phyloP scores from a whole-genome alignment of 768 basidiomycete genomes.

The Naganishia kalamii region DNA sequence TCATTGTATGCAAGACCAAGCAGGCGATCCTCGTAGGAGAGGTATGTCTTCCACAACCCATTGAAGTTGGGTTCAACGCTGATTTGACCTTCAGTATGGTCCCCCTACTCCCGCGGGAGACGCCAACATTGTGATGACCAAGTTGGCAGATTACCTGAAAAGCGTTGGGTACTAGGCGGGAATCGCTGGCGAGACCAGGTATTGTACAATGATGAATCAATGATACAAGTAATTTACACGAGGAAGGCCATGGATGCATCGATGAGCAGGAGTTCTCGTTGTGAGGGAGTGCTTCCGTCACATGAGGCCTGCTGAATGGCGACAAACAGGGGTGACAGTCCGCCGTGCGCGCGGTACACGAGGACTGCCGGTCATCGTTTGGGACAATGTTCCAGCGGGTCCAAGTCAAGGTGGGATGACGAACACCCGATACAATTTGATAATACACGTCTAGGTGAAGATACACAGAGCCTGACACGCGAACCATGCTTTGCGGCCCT shows the following conservation, averaged over 20 bases:
- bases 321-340: too few relatives aligned
- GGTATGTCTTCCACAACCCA: conserved; percentile 25
- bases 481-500: not conserved
- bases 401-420: too few relatives aligned
- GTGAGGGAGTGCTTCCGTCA: too few relatives aligned
- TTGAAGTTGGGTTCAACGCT: not conserved
- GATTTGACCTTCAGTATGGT: conserved; percentile 49
- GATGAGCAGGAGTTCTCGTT: too few relatives aligned
- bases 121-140: conserved; percentile 60
- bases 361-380: too few relatives aligned
- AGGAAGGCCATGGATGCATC: too few relatives aligned
- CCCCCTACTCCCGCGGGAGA: conserved; percentile 63
- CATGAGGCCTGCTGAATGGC: too few relatives aligned
- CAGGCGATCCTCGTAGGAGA: conserved; percentile 77
- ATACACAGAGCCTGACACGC: not conserved
- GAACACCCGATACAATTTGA: too few relatives aligned
- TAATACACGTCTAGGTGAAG: not conserved
- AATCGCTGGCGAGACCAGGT: not conserved
- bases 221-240: not conserved
- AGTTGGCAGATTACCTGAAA: conserved; percentile 71
- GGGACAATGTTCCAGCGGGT: too few relatives aligned
- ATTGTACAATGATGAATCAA: not conserved
- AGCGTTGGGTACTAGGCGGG: conserved; percentile 35
- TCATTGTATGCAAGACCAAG: conserved; percentile 66
- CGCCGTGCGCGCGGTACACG: too few relatives aligned